Percentiles rank a stretch among this genome's conserved stretches.
These are phyloP conservation scores for Collybiopsis luxurians DNA, from an alignment of 768 basidiomycete genomes.

Conservation along the genomic window DNA sequence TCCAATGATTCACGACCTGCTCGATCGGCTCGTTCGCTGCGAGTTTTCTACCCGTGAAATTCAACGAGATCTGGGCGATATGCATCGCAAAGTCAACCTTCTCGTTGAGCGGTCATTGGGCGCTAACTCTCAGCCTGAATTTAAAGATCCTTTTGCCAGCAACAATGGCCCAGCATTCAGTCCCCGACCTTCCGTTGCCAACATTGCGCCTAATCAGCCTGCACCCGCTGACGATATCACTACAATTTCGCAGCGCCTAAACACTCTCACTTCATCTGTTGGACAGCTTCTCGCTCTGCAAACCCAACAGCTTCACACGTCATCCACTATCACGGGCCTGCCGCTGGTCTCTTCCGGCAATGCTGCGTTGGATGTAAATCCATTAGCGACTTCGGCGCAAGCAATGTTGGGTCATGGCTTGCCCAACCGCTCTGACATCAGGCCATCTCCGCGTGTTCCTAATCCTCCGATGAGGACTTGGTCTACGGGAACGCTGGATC, in stretches of 20 bases:
- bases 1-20: constrained; percentile 70
- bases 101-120: constrained; percentile 67
- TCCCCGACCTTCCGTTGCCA: constrained; percentile 63
- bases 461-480: constrained; percentile 78
- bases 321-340: constrained; percentile 35
- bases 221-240: constrained; percentile 68
- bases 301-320: constrained; percentile 64
- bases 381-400: constrained; percentile 36
- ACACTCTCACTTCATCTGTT: constrained; percentile 79
- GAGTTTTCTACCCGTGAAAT: constrained; percentile 71
- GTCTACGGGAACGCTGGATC: constrained; percentile 79
- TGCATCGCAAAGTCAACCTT: constrained; percentile 75
- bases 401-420: constrained; percentile 55
- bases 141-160: constrained; percentile 75
- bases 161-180: constrained; percentile 32
- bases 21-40: constrained; percentile 71
- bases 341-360: constrained; percentile 37
- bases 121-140: constrained; percentile 57
- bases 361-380: constrained; percentile 45
- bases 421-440: constrained; percentile 63
- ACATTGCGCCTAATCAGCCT: constrained; percentile 71
- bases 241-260: constrained; percentile 75
- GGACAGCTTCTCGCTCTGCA: constrained; percentile 81
- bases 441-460: constrained; percentile 57
- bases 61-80: constrained; percentile 68